These are phyloP conservation scores for Xylaria venustula DNA, from an alignment of 495 filamentous ascomycete genomes.

Conservation along the genomic window DNA sequence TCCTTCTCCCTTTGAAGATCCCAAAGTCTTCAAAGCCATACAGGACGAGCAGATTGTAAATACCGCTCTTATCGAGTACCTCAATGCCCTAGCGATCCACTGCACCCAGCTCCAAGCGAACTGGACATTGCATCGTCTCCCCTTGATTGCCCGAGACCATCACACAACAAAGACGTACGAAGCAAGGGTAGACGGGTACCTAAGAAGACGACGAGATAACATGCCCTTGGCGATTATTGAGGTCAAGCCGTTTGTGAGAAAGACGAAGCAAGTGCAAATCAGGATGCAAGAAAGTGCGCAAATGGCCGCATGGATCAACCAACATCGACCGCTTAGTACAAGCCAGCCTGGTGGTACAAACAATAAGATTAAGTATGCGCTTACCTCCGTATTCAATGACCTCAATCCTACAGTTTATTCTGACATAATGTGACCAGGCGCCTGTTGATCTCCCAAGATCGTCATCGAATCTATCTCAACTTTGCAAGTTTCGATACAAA, in stretches of 20 bases:
- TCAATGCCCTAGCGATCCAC: neutral
- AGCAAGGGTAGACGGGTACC: neutral
- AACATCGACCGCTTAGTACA: neutral
- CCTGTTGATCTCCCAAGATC: neutral
- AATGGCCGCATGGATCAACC: neutral
- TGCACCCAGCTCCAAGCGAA: neutral
- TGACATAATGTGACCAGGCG: neutral
- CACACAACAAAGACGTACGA: neutral
- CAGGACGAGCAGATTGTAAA: neutral
- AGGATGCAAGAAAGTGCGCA: conserved; percentile 1
- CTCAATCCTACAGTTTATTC: neutral
- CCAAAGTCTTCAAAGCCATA: neutral
- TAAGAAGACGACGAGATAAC: neutral
- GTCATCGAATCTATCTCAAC: neutral
- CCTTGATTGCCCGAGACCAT: neutral
- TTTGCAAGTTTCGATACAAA: neutral
- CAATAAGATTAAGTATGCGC: neutral
- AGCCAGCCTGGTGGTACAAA: neutral
- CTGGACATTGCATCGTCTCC: neutral
- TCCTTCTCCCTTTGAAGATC: neutral
- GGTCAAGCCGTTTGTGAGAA: neutral
- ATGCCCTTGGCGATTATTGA: neutral
- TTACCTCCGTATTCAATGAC: neutral
- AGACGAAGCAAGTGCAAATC: neutral
- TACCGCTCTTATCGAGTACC: conserved; percentile 1